Evolutionary conservation across 2,329 filamentous ascomycete genomes (phyloP).

Genomic region (Aspergillus pseudoglaucus): DNA sequence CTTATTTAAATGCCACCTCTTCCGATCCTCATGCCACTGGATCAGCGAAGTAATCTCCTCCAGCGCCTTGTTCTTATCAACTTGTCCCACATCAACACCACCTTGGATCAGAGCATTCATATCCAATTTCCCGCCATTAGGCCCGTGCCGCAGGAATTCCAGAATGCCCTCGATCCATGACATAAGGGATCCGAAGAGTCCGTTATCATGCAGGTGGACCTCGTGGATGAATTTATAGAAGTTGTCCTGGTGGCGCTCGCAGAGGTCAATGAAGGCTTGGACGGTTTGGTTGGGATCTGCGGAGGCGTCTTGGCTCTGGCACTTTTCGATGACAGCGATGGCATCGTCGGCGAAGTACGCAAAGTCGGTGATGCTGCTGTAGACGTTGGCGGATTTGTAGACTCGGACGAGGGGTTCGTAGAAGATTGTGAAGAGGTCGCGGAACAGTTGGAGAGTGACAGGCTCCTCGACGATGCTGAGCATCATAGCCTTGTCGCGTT

Average conservation of each 20-base stretch:
- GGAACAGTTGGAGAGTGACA: constrained; percentile 91
- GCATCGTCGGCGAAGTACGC: constrained; percentile 87
- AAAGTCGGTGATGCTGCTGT: constrained; percentile 95
- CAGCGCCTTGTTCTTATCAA: constrained; percentile 68
- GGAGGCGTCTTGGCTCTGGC: constrained; percentile 70
- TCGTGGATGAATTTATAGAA: constrained; percentile 99
- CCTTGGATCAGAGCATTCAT: constrained; percentile 91
- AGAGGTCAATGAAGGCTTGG: constrained; percentile 95
- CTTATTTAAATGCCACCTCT: constrained; percentile 98
- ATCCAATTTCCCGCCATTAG: constrained; percentile 75
- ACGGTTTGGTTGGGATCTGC: constrained; percentile 98
- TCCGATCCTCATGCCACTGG: constrained; percentile 87
- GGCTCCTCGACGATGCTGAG: constrained; percentile 89
- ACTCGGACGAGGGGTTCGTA: constrained; percentile 95
- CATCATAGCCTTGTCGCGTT: constrained; percentile 97
- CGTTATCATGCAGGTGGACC: constrained; percentile 93
- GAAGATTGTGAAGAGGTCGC: constrained; percentile 96
- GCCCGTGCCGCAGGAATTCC: constrained; percentile 83
- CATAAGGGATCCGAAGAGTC: constrained; percentile 93
- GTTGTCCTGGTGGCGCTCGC: constrained; percentile 87
- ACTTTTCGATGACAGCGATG: constrained; percentile 68
- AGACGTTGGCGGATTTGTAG: constrained; percentile 98
- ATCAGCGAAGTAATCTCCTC: constrained; percentile 80
- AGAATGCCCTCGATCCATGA: constrained; percentile 94
- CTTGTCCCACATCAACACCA: constrained; percentile 57